phyloP scores from a whole-genome alignment of 2,329 filamentous ascomycete species.

The Ceratocystis variospora region DNA sequence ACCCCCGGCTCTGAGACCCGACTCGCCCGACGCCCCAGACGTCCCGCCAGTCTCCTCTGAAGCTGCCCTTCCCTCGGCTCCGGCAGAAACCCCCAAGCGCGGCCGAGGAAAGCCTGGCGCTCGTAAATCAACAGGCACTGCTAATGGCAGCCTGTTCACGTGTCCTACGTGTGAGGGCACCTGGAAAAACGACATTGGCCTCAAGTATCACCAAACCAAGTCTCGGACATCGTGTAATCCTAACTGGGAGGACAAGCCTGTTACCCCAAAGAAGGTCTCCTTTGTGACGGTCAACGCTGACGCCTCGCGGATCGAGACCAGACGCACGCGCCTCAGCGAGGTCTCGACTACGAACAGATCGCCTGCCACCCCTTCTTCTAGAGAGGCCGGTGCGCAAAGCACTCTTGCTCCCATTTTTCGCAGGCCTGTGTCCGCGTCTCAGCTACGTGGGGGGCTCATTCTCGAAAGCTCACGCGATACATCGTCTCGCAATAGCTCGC shows the following conservation, averaged over 20 bases:
- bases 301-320: neutral
- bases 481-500: neutral
- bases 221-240: conserved; percentile 42
- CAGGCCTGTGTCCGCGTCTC: neutral
- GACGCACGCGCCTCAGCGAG: neutral
- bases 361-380: neutral
- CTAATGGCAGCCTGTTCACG: conserved; percentile 27
- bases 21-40: neutral
- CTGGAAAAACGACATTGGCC: conserved; percentile 45
- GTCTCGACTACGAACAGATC: neutral
- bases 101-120: neutral
- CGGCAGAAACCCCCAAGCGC: neutral
- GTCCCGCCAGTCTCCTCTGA: neutral
- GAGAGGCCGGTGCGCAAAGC: neutral
- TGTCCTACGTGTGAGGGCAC: conserved; percentile 40
- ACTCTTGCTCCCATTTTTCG: neutral
- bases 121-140: neutral
- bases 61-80: neutral
- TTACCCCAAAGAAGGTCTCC: conserved; percentile 12
- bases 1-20: neutral
- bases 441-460: conserved; percentile 10
- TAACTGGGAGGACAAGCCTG: conserved; percentile 23
- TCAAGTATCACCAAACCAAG: conserved; percentile 46
- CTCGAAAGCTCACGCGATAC: conserved; percentile 1
- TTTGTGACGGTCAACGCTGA: conserved; percentile 1